These are phyloP conservation scores for Aspergillus carlsbadensis DNA, from an alignment of 495 filamentous ascomycete species.

Conservation along the genomic window DNA sequence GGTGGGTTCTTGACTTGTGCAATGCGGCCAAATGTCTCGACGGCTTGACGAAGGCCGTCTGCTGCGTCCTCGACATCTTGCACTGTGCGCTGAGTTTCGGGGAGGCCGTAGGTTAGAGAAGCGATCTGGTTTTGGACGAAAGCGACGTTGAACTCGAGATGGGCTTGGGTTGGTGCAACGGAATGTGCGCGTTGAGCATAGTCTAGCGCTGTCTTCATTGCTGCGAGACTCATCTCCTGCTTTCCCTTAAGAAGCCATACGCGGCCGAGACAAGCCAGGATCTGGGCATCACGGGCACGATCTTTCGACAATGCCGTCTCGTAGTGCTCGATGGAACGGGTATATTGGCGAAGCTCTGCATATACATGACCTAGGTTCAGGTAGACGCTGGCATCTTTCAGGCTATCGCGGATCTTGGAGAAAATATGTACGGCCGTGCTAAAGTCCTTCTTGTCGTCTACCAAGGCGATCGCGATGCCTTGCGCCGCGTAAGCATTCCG, in stretches of 20 bases:
- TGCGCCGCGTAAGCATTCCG: conserved; percentile 96
- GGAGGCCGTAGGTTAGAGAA: conserved; percentile 69
- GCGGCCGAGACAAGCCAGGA: conserved; percentile 89
- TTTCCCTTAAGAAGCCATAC: conserved; percentile 88
- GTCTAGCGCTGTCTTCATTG: conserved; percentile 84
- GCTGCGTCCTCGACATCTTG: conserved; percentile 75
- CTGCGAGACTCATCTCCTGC: conserved; percentile 70
- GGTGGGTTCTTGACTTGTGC: conserved; percentile 81
- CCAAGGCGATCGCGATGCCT: conserved; percentile 87
- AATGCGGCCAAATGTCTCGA: conserved; percentile 76
- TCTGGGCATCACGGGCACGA: conserved; percentile 71
- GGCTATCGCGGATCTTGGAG: conserved; percentile 79
- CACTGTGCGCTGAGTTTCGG: conserved; percentile 72
- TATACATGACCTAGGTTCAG: conserved; percentile 93
- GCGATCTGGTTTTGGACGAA: conserved; percentile 96
- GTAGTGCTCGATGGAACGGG: conserved; percentile 87
- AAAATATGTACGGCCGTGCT: conserved; percentile 79
- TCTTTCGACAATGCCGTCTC: conserved; percentile 86
- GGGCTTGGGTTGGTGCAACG: conserved; percentile 75
- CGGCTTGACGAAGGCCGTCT: conserved; percentile 85
- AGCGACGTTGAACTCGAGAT: conserved; percentile 96
- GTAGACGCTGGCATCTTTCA: conserved; percentile 82
- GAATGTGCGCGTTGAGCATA: conserved; percentile 83
- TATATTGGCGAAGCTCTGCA: conserved; percentile 82
- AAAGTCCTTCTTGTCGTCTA: conserved; percentile 90